Evolutionary conservation across 225 moss, liverwort and hornwort genomes (phyloP), one percentile per base, ranked within the genome.

Genomic region (Polytrichum formosum): DNA sequence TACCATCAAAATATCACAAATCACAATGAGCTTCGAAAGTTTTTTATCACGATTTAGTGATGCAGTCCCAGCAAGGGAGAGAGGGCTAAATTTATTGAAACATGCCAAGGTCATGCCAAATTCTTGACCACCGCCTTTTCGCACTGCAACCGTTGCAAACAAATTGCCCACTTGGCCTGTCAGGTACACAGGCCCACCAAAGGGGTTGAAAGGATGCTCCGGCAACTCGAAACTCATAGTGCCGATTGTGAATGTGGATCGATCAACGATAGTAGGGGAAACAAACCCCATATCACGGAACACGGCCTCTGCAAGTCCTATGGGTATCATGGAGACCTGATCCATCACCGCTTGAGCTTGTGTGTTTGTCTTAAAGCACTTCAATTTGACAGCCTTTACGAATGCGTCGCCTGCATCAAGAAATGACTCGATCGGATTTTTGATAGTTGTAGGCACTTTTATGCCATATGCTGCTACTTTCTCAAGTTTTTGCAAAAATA

Each of bases 351-450:
- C 61, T 69, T 75, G 69, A 55, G 64, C 70, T 61, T 66, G 68
- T 20, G 58, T 69, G 53, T 74, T 75, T 28, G 71, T 69, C 35
- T 78, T 84, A 29, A 81, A 84, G 73, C 82, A 82, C 2, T 77
- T 80, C 13, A 74, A 23, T 61, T 82, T 80, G 5, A 78, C 37
- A 29, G 16, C 82, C 55, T 84, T 77, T 13, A 84, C 62, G 75
- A 88, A 80, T 17, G 82, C 82, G 75, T 88, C 68, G 4, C 75
- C 82, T 0, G 82, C 88, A 65, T 84, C 80, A 6, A 70, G 75
- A 55, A 77, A 88, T 22, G 68, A 35, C 30, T 84, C 75, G 58
- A 56, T 70, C 0, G 78, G 88, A 28, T 55, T 66, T 13, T 30
- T 35, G 53, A 73, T 70, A 17, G 31, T 13, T 6, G 75, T 81